Percentiles rank a stretch among this genome's conserved stretches.
These are phyloP conservation scores for Neurospora tetrasperma DNA, from an alignment of 495 filamentous ascomycete species.

Conservation along the genomic window DNA sequence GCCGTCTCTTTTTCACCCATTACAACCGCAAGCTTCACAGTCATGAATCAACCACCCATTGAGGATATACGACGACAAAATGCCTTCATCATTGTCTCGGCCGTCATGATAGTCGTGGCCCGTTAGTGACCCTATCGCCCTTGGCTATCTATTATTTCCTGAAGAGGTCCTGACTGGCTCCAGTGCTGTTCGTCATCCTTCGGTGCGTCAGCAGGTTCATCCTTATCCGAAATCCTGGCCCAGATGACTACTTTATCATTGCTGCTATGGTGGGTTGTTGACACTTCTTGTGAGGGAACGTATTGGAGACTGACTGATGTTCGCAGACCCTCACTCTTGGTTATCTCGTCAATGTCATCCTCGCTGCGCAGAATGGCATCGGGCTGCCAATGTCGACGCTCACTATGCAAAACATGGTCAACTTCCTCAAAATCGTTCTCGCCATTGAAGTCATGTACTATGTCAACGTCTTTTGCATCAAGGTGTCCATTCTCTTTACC, in stretches of 20 bases:
- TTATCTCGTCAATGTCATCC: constrained; percentile 24
- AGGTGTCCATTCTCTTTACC: constrained; percentile 38
- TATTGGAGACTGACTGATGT: not conserved
- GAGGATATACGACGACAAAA: constrained; percentile 1
- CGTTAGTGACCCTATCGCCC: not conserved
- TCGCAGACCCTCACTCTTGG: constrained; percentile 22
- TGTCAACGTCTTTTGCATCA: constrained; percentile 27
- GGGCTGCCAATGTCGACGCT: constrained; percentile 23
- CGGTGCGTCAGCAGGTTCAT: constrained; percentile 20
- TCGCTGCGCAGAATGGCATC: constrained; percentile 19
- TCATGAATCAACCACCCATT: not conserved
- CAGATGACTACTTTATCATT: constrained; percentile 28
- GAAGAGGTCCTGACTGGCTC: not conserved
- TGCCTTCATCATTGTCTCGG: constrained; percentile 8
- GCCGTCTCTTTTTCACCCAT: not conserved
- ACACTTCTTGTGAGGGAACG: not conserved
- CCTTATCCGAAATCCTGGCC: constrained; percentile 19
- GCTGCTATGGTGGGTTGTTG: constrained; percentile 16
- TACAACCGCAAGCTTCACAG: not conserved
- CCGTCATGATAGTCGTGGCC: constrained; percentile 9
- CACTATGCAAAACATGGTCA: constrained; percentile 19
- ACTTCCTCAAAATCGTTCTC: constrained; percentile 27
- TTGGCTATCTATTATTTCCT: not conserved
- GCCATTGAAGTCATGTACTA: constrained; percentile 39
- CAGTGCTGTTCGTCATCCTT: constrained; percentile 20